Conservation (phyloP, 352 stramenopile species). For the Discostella stelligera region DNA sequence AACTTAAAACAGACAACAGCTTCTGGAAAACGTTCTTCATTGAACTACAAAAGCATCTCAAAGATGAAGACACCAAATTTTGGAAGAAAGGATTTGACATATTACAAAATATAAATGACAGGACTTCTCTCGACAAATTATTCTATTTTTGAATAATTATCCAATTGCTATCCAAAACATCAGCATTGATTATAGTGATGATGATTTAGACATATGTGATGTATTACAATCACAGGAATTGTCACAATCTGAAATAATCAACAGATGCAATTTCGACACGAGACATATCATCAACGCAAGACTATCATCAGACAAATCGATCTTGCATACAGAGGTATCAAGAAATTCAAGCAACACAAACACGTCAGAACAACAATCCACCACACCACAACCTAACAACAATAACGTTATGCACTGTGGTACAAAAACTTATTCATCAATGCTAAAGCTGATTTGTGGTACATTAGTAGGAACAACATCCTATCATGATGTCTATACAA, state of each 20-base stretch:
- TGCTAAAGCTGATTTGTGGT: constrained; percentile 3
- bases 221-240: not conserved
- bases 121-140: constrained; percentile 12
- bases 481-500: not conserved
- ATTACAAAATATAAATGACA: constrained; percentile 37
- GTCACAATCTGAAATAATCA: constrained; percentile 4
- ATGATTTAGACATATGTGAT: constrained; percentile 1
- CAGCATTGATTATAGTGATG: constrained; percentile 4
- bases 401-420: not conserved
- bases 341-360: too few species aligned
- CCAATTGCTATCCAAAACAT: not conserved
- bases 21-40: constrained; percentile 21
- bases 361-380: not conserved
- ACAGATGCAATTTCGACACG: constrained; percentile 3
- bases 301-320: constrained; percentile 1
- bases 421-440: not conserved
- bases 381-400: not conserved
- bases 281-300: constrained; percentile 2
- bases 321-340: not conserved
- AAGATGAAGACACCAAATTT: constrained; percentile 15
- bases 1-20: constrained; percentile 10
- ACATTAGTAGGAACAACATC: not conserved
- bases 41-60: constrained; percentile 4
- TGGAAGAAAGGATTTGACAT: constrained; percentile 36
- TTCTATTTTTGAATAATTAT: constrained; percentile 1